Evolutionary conservation across 2,329 filamentous ascomycete genomes (phyloP).

Genomic region (Trichoderma simmonsii): DNA sequence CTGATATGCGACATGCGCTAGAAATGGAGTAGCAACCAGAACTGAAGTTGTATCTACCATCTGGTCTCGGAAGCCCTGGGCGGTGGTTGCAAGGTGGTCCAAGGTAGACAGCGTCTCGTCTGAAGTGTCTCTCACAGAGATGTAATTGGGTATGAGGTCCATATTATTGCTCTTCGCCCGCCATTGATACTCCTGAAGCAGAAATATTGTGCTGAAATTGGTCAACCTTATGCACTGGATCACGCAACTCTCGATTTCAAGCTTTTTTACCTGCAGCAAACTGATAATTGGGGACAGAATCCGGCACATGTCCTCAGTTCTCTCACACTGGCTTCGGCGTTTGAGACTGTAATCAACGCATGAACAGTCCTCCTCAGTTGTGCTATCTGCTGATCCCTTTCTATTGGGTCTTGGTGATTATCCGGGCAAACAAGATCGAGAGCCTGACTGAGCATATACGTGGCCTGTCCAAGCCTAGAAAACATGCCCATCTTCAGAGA

Average conservation of each 20-base stretch:
- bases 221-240: neutral
- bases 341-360: neutral
- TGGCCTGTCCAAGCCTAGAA: neutral
- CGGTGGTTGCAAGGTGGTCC: neutral
- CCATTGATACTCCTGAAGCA: neutral
- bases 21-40: neutral
- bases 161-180: neutral
- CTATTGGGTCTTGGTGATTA: neutral
- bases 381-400: neutral
- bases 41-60: neutral
- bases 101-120: neutral
- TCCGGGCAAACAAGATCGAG: neutral
- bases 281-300: neutral
- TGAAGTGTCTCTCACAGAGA: neutral
- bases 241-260: neutral
- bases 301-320: neutral
- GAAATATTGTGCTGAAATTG: neutral
- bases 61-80: neutral
- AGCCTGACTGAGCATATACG: neutral
- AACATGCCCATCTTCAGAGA: neutral
- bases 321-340: neutral
- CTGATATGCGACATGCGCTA: neutral
- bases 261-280: neutral
- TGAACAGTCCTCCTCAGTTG: neutral
- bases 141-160: neutral